Conservation (phyloP, 495 filamentous ascomycete species). For the Penicilliopsis zonata region DNA sequence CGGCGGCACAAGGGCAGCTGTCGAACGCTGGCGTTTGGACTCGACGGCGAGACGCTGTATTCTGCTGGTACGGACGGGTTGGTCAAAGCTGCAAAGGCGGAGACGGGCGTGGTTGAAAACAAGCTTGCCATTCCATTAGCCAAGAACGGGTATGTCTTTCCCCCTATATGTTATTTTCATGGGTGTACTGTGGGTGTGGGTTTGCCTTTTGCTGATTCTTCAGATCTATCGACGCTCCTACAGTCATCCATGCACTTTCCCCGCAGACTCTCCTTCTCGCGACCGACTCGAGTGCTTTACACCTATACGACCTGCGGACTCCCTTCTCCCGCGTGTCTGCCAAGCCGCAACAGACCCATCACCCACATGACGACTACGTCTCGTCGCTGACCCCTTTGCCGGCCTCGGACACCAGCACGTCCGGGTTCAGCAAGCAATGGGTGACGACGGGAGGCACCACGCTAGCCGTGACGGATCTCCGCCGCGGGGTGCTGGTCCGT, state of each 20-base stretch:
- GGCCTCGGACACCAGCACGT: constrained; percentile 61
- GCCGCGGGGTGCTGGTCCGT: constrained; percentile 66
- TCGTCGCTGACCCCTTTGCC: constrained; percentile 81
- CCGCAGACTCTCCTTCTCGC: constrained; percentile 82
- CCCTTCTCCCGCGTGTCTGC: constrained; percentile 42
- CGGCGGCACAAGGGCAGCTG: constrained; percentile 88
- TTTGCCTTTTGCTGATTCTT: background rate
- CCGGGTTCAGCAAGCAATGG: constrained; percentile 84
- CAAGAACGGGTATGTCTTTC: constrained; percentile 25
- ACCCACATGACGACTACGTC: constrained; percentile 86
- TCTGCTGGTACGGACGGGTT: constrained; percentile 84
- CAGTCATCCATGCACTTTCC: constrained; percentile 66
- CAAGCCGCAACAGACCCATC: constrained; percentile 63
- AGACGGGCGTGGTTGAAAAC: constrained; percentile 68
- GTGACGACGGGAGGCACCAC: constrained; percentile 84
- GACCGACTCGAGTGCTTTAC: constrained; percentile 77
- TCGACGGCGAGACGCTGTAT: constrained; percentile 66
- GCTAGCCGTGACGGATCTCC: constrained; percentile 75
- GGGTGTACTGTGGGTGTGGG: constrained; percentile 4
- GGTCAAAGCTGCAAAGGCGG: constrained; percentile 71
- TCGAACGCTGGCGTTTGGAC: constrained; percentile 60
- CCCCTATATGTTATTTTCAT: constrained; percentile 7
- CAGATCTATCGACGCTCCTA: constrained; percentile 51
- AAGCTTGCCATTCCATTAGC: constrained; percentile 45
- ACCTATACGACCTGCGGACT: constrained; percentile 80